Percentiles rank a stretch among this genome's conserved stretches.
phyloP scores from a whole-genome alignment of 2,329 filamentous ascomycete species.

The Cladophialophora carrionii region DNA sequence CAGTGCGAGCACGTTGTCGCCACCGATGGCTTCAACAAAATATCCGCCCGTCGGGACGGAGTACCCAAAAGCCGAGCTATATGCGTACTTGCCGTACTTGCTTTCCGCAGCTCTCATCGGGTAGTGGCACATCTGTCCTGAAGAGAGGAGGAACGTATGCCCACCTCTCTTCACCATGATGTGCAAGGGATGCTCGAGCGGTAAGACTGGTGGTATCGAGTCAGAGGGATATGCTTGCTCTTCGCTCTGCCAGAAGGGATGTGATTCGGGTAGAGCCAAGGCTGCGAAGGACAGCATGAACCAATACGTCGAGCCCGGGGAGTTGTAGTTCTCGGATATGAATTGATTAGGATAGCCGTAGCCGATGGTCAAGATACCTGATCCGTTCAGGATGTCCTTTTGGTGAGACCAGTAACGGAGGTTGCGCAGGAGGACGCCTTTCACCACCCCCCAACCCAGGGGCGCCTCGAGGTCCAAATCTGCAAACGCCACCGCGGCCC shows the following conservation, averaged over 20 bases:
- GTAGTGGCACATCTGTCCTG: conserved; percentile 80
- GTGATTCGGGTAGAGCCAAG: conserved; percentile 67
- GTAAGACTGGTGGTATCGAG: conserved; percentile 62
- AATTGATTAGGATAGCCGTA: conserved; percentile 82
- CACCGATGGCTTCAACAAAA: conserved; percentile 74
- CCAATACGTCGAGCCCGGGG: conserved; percentile 74
- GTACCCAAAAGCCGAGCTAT: conserved; percentile 75
- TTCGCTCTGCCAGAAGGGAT: conserved; percentile 73
- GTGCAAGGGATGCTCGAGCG: conserved; percentile 70
- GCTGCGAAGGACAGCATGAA: conserved; percentile 77
- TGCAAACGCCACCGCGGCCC: conserved; percentile 76
- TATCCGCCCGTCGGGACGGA: conserved; percentile 76
- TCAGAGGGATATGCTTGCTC: conserved; percentile 65
- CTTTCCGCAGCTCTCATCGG: conserved; percentile 80
- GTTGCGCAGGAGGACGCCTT: conserved; percentile 73
- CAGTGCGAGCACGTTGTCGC: conserved; percentile 74
- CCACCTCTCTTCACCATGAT: conserved; percentile 72
- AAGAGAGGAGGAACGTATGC: conserved; percentile 74
- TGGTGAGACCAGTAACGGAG: conserved; percentile 80
- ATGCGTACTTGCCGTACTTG: conserved; percentile 79
- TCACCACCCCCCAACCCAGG: conserved; percentile 77
- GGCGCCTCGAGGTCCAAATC: conserved; percentile 72
- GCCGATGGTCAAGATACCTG: conserved; percentile 74
- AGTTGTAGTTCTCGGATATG: conserved; percentile 83
- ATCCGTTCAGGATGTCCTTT: conserved; percentile 71